These are phyloP conservation scores for Diutina catenulata DNA, from an alignment of 1,139 yeast species.

Conservation along the genomic window DNA sequence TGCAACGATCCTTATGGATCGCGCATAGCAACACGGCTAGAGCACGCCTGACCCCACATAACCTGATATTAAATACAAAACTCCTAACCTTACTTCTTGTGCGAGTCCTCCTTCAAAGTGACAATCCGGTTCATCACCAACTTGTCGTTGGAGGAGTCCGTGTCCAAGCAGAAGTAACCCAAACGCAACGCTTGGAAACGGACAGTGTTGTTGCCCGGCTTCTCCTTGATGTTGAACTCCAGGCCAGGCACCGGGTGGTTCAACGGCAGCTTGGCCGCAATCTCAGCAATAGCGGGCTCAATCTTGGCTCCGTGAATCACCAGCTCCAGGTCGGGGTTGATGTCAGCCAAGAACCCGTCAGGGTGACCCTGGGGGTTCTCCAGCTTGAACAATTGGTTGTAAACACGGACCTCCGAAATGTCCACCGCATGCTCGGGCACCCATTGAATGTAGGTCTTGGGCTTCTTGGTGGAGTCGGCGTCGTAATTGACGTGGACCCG, in stretches of 20 bases:
- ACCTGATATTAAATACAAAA: too few species aligned
- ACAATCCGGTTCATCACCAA: constrained; percentile 80
- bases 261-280: constrained; percentile 66
- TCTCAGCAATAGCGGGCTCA: constrained; percentile 58
- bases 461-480: constrained; percentile 50
- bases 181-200: constrained; percentile 97
- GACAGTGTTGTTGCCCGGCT: constrained; percentile 62
- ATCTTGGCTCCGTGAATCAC: constrained; percentile 54
- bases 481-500: constrained; percentile 77
- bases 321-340: constrained; percentile 70
- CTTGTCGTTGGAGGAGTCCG: constrained; percentile 48
- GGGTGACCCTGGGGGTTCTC: constrained; percentile 89
- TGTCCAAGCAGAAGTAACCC: constrained; percentile 90
- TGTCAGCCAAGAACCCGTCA: constrained; percentile 76
- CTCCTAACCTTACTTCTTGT: constrained; percentile 5
- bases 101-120: constrained; percentile 56
- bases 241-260: constrained; percentile 54
- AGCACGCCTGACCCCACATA: too few species aligned
- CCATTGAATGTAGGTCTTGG: constrained; percentile 97
- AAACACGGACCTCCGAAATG: constrained; percentile 70
- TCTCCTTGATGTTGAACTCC: constrained; percentile 52
- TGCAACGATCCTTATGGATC: too few species aligned
- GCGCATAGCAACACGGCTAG: too few species aligned
- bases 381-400: constrained; percentile 78
- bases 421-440: constrained; percentile 58